These are phyloP conservation scores for Rhodotorula paludigena DNA, from an alignment of 768 basidiomycete genomes.

Conservation along the genomic window DNA sequence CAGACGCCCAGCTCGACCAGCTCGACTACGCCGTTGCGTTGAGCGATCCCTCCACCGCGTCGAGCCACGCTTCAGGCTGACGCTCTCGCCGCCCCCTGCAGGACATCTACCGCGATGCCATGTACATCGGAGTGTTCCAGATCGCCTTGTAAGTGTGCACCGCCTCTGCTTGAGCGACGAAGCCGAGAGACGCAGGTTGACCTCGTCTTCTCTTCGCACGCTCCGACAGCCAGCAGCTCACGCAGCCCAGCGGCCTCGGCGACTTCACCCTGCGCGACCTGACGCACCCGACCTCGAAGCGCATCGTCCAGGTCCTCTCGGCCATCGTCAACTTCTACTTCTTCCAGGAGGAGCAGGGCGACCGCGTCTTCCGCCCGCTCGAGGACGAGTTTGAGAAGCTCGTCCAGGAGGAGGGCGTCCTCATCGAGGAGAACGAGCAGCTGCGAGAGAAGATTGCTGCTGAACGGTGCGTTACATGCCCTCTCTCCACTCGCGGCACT, in stretches of 20 bases:
- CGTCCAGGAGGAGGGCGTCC: constrained; percentile 19
- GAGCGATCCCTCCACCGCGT: not conserved
- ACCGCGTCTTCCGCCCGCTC: constrained; percentile 22
- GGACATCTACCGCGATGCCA: constrained; percentile 39
- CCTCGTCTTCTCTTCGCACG: not conserved
- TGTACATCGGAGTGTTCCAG: constrained; percentile 39
- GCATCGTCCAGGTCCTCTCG: constrained; percentile 32
- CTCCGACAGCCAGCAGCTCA: constrained; percentile 37
- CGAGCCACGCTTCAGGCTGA: not conserved
- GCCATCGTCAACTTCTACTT: constrained; percentile 43
- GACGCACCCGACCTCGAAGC: constrained; percentile 30
- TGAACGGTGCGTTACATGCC: constrained; percentile 16
- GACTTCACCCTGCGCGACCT: constrained; percentile 42
- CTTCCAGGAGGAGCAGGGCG: constrained; percentile 39
- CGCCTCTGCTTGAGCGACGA: no score
- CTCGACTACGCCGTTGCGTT: constrained; percentile 37
- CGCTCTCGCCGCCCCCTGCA: not conserved
- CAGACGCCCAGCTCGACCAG: constrained; percentile 35
- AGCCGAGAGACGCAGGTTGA: not conserved
- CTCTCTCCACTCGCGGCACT: not conserved
- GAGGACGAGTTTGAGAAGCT: constrained; percentile 21
- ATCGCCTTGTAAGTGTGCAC: constrained; percentile 30
- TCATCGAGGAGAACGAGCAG: constrained; percentile 17
- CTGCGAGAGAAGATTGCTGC: constrained; percentile 15
- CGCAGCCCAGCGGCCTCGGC: constrained; percentile 30